Percentiles rank a stretch among this genome's conserved stretches.
phyloP scores from a whole-genome alignment of 441 rosid species.

The Populus tomentosa region DNA sequence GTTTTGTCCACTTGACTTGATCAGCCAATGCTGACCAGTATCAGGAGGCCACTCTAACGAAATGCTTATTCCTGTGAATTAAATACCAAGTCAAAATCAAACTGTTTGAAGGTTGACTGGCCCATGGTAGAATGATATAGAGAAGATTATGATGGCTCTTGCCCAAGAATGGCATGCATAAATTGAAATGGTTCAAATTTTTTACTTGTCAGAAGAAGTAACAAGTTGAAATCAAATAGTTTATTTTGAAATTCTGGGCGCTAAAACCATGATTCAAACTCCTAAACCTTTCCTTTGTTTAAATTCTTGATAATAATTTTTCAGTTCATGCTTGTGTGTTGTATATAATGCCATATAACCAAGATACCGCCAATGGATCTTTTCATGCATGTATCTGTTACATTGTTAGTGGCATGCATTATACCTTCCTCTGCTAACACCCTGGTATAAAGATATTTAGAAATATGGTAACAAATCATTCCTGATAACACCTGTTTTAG shows the following conservation, averaged over 20 bases:
- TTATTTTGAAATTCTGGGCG: background rate
- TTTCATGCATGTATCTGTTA: background rate
- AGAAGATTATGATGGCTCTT: background rate
- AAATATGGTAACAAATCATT: too few species aligned
- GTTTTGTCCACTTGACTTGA: background rate
- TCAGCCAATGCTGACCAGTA: background rate
- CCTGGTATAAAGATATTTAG: background rate
- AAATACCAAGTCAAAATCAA: background rate
- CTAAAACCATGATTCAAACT: background rate
- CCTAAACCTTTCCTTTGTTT: background rate
- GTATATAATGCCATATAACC: background rate
- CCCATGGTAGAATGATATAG: background rate
- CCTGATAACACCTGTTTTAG: too few species aligned
- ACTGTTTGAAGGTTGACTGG: background rate
- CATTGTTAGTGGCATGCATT: background rate
- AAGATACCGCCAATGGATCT: background rate
- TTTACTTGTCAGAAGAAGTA: background rate
- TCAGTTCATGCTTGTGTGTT: background rate
- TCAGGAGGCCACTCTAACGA: background rate
- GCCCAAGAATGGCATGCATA: background rate
- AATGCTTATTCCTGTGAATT: background rate
- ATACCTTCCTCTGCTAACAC: background rate
- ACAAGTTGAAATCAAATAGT: background rate
- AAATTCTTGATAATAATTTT: background rate
- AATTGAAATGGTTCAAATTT: background rate